Base-by-base conservation (phyloP, 75 land plant species). In the Pinus albicaulis region DNA sequence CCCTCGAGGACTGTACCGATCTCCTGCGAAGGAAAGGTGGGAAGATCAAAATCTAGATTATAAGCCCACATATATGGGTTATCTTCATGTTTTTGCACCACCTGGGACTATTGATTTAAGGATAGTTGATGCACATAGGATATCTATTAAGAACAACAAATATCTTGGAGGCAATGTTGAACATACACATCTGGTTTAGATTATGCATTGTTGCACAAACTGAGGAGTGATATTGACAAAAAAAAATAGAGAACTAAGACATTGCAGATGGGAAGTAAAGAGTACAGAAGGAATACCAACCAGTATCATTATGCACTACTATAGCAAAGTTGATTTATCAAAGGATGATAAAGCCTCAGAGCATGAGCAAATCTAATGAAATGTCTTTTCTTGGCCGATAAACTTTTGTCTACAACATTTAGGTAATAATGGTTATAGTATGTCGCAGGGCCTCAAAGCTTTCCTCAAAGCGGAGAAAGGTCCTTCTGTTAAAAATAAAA, bases 31-130 rank as follows among this genome's bases (percentile, higher is more conserved):
- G 81, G 99, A 97, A 75, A 89, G 99, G 5, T 84, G 99, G 76
- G 99, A 97, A 76, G 99, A 97, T 82, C 92, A 92, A 61, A 97
- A 97, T 82, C 99, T 98, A n/a, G 99, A 97, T 83, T 97, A 97
- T 87, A 98, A 97, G 19, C 85, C 92, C 3, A 86, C 95, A 28
- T 91, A 89, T 60, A 79, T 93, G 56, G 95, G 93, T 3, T 84
- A 90, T 4, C 88, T 97, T 79, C 99, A 97, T 88, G 95, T 98
- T 12, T 92, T 97, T 48, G 98, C 98, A 76, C 98, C 98, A 71
- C 99, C 99, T 57, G 99, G 99, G 24, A 83, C 87, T 20, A 93
- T 89, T 64, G 99, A 97, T 75, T 64, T 94, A 69, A 96, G 98
- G 78, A 77, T 81, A 55, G 82, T 91, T 55, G 99, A 97, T 82